phyloP scores from a whole-genome alignment of 805 yeast species.

The Pichia scutulata region DNA sequence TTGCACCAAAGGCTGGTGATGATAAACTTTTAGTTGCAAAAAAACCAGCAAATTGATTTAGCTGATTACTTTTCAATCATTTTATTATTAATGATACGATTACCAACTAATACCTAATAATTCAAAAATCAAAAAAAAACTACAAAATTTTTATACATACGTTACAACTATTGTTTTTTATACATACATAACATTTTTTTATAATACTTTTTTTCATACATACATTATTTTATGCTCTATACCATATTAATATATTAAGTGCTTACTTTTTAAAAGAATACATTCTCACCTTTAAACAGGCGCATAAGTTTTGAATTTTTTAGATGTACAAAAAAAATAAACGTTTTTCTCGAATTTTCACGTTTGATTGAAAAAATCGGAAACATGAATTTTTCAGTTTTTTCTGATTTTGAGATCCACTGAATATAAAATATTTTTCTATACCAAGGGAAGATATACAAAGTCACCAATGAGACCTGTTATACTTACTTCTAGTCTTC shows the following conservation, averaged over 20 bases:
- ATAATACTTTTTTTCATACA: neutral
- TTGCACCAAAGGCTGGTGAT: constrained; percentile 34
- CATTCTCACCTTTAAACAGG: no score
- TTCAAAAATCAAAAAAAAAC: neutral
- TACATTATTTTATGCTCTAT: neutral
- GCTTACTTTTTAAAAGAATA: neutral
- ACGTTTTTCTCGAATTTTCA: no score
- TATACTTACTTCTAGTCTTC: neutral
- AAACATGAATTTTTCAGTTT: no score
- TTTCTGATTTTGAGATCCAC: no score
- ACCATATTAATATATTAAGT: neutral
- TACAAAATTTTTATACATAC: neutral
- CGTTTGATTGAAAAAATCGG: no score
- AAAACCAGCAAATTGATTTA: constrained; percentile 5
- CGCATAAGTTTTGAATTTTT: no score
- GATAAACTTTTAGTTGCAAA: constrained; percentile 27
- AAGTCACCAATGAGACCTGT: neutral
- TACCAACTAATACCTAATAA: neutral
- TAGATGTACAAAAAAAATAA: no score
- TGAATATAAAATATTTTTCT: no score
- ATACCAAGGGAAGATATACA: neutral
- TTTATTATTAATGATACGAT: neutral
- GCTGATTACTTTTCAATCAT: neutral
- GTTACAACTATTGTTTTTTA: neutral
- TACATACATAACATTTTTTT: neutral